Evolutionary conservation across 1,284 basidiomycete genomes (phyloP), one percentile per base, ranked within the genome.

Genomic region (Ustilago xerochloae): DNA sequence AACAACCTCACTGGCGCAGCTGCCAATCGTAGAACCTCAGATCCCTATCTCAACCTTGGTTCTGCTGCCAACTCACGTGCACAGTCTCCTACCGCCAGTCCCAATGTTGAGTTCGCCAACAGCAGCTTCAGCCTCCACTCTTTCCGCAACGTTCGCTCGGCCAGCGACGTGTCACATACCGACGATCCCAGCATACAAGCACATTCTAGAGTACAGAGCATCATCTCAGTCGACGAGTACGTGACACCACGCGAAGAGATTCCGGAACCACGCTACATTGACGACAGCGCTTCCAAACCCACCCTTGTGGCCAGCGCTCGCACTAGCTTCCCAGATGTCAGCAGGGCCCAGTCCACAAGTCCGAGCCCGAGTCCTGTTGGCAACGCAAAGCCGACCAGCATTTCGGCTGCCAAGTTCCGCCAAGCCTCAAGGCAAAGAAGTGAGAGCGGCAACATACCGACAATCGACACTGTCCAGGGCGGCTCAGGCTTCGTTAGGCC

Each of bases 401-500:
- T 75, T n/a, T 71, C 73, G 28, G 73, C 68, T 28, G 73, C 73
- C 43, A 58, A 57, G 18, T 75, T 75, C 52, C 59, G 73, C 12
- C 73, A 72, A 47, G 73, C 73, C 6, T 28, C 73, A 4, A 48
- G 73, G 6, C 69, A 64, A 26, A 46, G 68, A 26, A 71, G 68
- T 52, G 73, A 75, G 33, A 71, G 58, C 26, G 64, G 63, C 49
- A 65, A 18, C 22, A 12, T 65, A 3, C 60, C 61, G 20, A 67
- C 53, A 20, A n/a, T 69, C 8, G 67, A 75, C n/a, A 22, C 53
- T 12, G 6, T 60, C 5, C 63, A 67, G 26, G 55, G 43, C 16
- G 53, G 62, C 20, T 49, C 68, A 9, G 52, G 46, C 20, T 57
- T 58, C n/a, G 47, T 45, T 26, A 54, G 63, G 30, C 64, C 70